phyloP scores from a whole-genome alignment of 73 alveolate species.

The Paramecium biaurelia region DNA sequence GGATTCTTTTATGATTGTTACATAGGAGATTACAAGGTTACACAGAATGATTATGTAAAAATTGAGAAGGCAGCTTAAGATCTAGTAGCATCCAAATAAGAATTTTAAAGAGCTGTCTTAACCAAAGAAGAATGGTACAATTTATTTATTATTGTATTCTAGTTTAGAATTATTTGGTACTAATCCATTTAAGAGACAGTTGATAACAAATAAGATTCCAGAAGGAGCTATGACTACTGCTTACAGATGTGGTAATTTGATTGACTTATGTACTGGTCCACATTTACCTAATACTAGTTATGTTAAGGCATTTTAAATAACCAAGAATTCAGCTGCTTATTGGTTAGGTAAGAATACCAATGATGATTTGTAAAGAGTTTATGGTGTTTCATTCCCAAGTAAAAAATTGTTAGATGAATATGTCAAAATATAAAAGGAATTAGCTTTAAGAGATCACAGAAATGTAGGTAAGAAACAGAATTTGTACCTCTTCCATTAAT shows the following conservation, averaged over 20 bases:
- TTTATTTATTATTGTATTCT: not conserved
- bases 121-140: constrained; percentile 89
- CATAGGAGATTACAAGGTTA: constrained; percentile 89
- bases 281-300: constrained; percentile 96
- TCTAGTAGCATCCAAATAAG: constrained; percentile 86
- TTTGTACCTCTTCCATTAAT: constrained; percentile 90
- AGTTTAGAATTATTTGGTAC: constrained; percentile 89
- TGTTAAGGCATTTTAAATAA: constrained; percentile 97
- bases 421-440: constrained; percentile 93
- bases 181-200: constrained; percentile 98
- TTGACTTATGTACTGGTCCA: constrained; percentile 99
- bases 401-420: constrained; percentile 97
- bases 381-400: constrained; percentile 98
- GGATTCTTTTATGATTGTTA: constrained; percentile 99
- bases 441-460: constrained; percentile 99
- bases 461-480: constrained; percentile 96
- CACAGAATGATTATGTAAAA: constrained; percentile 86
- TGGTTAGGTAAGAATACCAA: constrained; percentile 98
- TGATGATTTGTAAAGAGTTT: constrained; percentile 98
- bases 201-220: constrained; percentile 96
- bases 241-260: constrained; percentile 97
- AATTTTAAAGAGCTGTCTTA: constrained; percentile 94
- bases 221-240: constrained; percentile 97
- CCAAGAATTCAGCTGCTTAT: constrained; percentile 99
- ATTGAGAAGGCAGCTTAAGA: constrained; percentile 89